Percentiles rank a stretch among this genome's conserved stretches.
These are phyloP conservation scores for Aspergillus nanangensis DNA, from an alignment of 495 filamentous ascomycete species.

Conservation along the genomic window DNA sequence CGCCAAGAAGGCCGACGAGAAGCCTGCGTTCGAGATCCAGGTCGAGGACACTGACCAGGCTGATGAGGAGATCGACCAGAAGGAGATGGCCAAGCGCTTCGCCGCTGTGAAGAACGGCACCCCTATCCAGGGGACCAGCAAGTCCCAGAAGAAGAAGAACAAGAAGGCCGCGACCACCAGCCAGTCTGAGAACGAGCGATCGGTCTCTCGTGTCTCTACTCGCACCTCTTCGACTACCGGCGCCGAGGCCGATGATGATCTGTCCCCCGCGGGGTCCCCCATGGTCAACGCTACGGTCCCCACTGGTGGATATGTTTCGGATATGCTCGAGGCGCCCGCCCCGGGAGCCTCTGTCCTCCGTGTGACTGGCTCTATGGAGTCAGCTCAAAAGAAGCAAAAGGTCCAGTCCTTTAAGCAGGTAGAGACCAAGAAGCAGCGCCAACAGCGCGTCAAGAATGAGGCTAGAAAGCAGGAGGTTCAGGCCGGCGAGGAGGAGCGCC, in stretches of 20 bases:
- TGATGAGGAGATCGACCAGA: conserved; percentile 59
- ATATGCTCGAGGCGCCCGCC: conserved; percentile 77
- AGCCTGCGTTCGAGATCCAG: conserved; percentile 36
- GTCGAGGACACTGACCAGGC: conserved; percentile 39
- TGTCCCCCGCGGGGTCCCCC: conserved; percentile 63
- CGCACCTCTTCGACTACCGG: conserved; percentile 67
- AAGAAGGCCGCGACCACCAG: conserved; percentile 25
- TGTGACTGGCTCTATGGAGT: conserved; percentile 60
- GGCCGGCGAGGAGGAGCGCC: conserved; percentile 68
- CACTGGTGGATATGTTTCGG: conserved; percentile 60
- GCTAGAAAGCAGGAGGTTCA: conserved; percentile 64
- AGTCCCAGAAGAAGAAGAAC: conserved; percentile 58
- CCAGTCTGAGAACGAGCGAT: conserved; percentile 36
- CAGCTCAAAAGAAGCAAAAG: conserved; percentile 63
- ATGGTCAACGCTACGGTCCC: conserved; percentile 43
- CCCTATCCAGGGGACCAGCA: conserved; percentile 36
- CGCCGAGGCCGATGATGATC: conserved; percentile 78
- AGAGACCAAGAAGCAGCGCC: conserved; percentile 88
- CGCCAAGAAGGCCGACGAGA: conserved; percentile 26
- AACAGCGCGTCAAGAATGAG: conserved; percentile 79
- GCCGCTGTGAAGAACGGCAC: conserved; percentile 61
- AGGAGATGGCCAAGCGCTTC: conserved; percentile 70
- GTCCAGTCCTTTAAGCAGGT: conserved; percentile 48
- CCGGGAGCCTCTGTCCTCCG: conserved; percentile 71
- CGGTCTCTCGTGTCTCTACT: conserved; percentile 43